Base-by-base conservation (phyloP, 306 rosid genomes). In the Elaeagnus macrophylla region DNA sequence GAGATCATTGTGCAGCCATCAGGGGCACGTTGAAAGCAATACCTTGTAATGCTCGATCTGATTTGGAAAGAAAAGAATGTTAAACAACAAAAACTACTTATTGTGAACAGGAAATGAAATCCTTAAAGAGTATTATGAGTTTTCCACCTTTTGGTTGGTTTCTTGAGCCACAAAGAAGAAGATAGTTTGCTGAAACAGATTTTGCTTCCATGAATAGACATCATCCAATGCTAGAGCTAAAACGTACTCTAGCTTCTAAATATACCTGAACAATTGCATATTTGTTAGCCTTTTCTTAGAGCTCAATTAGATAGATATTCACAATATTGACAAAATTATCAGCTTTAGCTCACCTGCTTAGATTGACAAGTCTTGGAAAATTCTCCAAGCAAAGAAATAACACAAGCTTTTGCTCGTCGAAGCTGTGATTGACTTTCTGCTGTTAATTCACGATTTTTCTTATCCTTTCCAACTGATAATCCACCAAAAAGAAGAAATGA, bases 331-430 rank as follows among this genome's bases (percentile, higher is more conserved):
- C 15, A 44, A 10, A 10, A 12, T 7, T 12, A 44, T 6, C 18
- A 39, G 13, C 50, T 36, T 39, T 8, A 44, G 61, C 19, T 18
- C 67, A 86, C 97, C 89, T 84, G 95, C 54, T 81, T 86, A 37
- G 82, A 78, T 70, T 84, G 87, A 72, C 89, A 78, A 0, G 71
- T 66, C 12, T 70, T 41, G 43, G 96, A 78, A 16, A 86, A 91
- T 73, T 91, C 97, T 60, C 77, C 96, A 11, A 91, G 96, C 72
- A 91, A 67, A 15, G 96, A 91, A 80, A 91, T 86, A 47, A 86
- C 93, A 54, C 73, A 73, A 9, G 96, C 89, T 71, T 91, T 91
- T 15, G 89, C 89, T 64, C 77, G 89, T 32, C 97, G 81, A 67
- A 91, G 81, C 52, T 75, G 88, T 1, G 78, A 78, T 25, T 74